Conservation (phyloP, 371 early-diverging fungal genomes). For the Batrachochytrium dendrobatidis region DNA sequence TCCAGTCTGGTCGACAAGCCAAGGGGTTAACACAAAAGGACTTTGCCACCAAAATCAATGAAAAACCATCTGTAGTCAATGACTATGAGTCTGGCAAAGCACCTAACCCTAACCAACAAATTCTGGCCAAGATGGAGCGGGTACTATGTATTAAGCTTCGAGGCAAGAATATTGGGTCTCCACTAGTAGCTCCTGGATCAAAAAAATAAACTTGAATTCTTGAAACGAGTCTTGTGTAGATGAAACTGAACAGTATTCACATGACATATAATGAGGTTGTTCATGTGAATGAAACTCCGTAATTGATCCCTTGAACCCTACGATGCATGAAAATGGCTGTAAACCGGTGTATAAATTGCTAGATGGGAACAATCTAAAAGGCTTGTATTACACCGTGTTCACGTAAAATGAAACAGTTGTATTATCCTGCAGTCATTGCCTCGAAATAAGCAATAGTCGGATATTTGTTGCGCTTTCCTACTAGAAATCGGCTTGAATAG, state of each 20-base stretch:
- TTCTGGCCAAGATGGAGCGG: conserved; percentile 85
- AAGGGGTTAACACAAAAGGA: conserved; percentile 86
- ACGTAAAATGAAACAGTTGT: too few species aligned
- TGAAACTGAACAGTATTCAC: background rate
- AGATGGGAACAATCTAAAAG: too few species aligned
- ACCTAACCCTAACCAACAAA: conserved; percentile 86
- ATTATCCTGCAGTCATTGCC: too few species aligned
- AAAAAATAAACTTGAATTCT: background rate
- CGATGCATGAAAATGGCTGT: background rate
- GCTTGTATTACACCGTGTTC: too few species aligned
- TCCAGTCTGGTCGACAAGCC: conserved; percentile 70
- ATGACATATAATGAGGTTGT: background rate
- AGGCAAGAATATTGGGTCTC: conserved; percentile 57
- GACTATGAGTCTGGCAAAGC: conserved; percentile 84
- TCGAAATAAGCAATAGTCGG: too few species aligned
- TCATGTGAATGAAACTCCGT: background rate
- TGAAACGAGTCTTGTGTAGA: background rate
- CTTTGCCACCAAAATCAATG: conserved; percentile 58
- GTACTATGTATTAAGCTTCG: conserved; percentile 84
- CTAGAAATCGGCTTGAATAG: too few species aligned
- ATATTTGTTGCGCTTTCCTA: too few species aligned
- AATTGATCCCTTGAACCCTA: background rate
- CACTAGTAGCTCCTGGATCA: conserved; percentile 12
- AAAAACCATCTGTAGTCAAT: conserved; percentile 52
- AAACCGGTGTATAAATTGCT: too few species aligned